Percentiles rank a stretch among this genome's conserved stretches.
Conservation (phyloP, 2,329 filamentous ascomycete species). For the Sarocladium brachiariae region DNA sequence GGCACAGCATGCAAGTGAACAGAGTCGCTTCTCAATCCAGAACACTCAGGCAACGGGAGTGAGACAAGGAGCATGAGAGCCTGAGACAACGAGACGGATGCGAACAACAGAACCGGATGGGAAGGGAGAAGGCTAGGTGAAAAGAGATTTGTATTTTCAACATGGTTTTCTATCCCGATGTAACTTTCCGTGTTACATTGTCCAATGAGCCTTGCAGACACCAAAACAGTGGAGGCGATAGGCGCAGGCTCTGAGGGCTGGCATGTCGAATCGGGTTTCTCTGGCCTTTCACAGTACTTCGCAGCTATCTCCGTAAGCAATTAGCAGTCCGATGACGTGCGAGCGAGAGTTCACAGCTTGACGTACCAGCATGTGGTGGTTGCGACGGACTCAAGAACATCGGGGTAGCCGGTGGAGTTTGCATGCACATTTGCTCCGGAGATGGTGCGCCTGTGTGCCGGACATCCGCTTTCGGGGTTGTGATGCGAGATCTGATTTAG, state of each 20-base stretch:
- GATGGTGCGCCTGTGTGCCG: constrained; percentile 1
- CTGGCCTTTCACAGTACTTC: background rate
- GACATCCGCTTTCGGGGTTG: constrained; percentile 6
- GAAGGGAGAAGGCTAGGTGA: background rate
- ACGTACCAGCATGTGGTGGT: background rate
- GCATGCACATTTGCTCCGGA: background rate
- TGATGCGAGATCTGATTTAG: constrained; percentile 1
- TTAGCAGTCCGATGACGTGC: constrained; percentile 1
- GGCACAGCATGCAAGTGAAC: background rate
- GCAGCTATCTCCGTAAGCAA: background rate
- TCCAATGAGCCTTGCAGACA: constrained; percentile 1
- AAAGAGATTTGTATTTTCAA: constrained; percentile 2
- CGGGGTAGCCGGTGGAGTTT: constrained; percentile 4
- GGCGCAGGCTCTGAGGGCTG: background rate
- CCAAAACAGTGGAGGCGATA: background rate
- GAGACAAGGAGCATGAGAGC: background rate
- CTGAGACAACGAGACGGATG: background rate
- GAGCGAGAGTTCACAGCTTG: background rate
- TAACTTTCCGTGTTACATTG: background rate
- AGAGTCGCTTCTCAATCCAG: background rate
- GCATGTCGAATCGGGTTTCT: background rate
- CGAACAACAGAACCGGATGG: background rate
- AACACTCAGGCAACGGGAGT: background rate
- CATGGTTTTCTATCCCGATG: background rate
- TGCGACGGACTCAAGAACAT: constrained; percentile 2